Conservation (phyloP, 495 filamentous ascomycete species). For the Neurospora sp. region DNA sequence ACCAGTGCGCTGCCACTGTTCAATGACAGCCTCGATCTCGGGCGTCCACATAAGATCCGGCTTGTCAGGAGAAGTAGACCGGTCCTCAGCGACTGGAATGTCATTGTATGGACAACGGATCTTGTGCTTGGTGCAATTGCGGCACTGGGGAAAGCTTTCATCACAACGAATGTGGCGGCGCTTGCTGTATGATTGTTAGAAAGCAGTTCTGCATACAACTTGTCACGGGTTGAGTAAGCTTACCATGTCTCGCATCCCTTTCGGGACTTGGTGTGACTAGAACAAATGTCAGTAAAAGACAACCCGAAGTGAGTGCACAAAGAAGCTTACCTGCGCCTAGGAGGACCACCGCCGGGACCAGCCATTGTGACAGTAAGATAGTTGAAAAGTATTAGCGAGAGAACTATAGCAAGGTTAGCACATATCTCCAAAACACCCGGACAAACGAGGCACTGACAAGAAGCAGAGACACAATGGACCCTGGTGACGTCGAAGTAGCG, state of each 20-base stretch:
- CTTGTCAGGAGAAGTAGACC: constrained; percentile 55
- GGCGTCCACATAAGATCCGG: constrained; percentile 75
- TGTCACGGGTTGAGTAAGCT: constrained; percentile 6
- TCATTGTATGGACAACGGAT: constrained; percentile 97
- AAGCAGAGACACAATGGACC: constrained; percentile 27
- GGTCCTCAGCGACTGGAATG: constrained; percentile 53
- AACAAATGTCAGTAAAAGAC: constrained; percentile 2
- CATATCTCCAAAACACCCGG: not conserved
- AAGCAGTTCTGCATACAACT: not conserved
- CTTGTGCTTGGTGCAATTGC: constrained; percentile 98
- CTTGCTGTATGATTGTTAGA: constrained; percentile 45
- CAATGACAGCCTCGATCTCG: constrained; percentile 69
- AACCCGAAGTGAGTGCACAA: not conserved
- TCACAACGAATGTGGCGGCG: constrained; percentile 95
- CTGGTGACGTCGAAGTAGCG: constrained; percentile 23
- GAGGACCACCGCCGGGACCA: constrained; percentile 63
- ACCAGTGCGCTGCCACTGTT: constrained; percentile 74
- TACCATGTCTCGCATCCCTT: constrained; percentile 92
- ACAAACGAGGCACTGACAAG: constrained; percentile 22
- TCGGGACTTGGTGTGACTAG: constrained; percentile 92
- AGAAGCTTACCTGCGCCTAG: constrained; percentile 46
- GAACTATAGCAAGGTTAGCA: constrained; percentile 25
- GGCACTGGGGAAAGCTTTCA: constrained; percentile 95
- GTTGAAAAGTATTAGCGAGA: constrained; percentile 28
- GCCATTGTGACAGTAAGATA: constrained; percentile 43